phyloP scores from a whole-genome alignment of 352 stramenopile genomes.

The Globisporangium solare region DNA sequence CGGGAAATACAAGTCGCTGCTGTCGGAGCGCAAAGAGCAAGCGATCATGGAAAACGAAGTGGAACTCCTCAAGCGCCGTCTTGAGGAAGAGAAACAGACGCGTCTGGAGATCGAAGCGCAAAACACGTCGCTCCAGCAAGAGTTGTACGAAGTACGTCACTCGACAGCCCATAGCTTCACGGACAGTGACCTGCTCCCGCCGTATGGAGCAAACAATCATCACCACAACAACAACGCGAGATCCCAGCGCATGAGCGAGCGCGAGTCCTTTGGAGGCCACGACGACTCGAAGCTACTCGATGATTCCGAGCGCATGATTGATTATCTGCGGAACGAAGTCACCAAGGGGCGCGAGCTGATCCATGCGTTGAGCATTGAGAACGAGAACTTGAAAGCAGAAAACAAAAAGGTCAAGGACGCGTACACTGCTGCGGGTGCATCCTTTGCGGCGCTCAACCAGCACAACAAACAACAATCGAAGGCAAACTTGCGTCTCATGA shows the following conservation, averaged over 20 bases:
- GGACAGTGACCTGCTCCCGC: slow-evolving; percentile 37
- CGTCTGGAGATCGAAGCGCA: slow-evolving; percentile 68
- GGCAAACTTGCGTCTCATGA: slow-evolving; percentile 88
- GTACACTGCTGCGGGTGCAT: slow-evolving; percentile 89
- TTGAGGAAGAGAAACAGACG: slow-evolving; percentile 75
- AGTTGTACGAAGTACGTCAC: slow-evolving; percentile 56
- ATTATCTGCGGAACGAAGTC: slow-evolving; percentile 77
- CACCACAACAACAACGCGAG: slow-evolving; percentile 9
- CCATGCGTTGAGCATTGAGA: slow-evolving; percentile 59
- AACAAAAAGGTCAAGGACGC: slow-evolving; percentile 91
- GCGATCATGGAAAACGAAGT: slow-evolving; percentile 75
- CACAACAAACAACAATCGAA: slow-evolving; percentile 94
- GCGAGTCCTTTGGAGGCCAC: slow-evolving; percentile 28
- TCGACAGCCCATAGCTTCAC: slow-evolving; percentile 36
- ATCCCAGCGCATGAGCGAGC: slow-evolving; percentile 9
- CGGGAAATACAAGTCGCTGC: slow-evolving; percentile 55
- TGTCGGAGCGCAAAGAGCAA: slow-evolving; percentile 63
- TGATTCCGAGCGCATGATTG: slow-evolving; percentile 82
- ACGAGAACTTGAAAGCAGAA: slow-evolving; percentile 80
- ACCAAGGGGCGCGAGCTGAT: slow-evolving; percentile 72
- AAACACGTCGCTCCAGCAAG: slow-evolving; percentile 69
- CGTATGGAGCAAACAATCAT: slow-evolving; percentile 12
- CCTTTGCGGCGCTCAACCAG: slow-evolving; percentile 90
- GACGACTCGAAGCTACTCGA: slow-evolving; percentile 71
- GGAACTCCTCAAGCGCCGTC: slow-evolving; percentile 58